Evolutionary conservation across 2,329 filamentous ascomycete genomes (phyloP), one percentile per base, ranked within the genome.

Genomic region (Colletotrichum sansevieriae): DNA sequence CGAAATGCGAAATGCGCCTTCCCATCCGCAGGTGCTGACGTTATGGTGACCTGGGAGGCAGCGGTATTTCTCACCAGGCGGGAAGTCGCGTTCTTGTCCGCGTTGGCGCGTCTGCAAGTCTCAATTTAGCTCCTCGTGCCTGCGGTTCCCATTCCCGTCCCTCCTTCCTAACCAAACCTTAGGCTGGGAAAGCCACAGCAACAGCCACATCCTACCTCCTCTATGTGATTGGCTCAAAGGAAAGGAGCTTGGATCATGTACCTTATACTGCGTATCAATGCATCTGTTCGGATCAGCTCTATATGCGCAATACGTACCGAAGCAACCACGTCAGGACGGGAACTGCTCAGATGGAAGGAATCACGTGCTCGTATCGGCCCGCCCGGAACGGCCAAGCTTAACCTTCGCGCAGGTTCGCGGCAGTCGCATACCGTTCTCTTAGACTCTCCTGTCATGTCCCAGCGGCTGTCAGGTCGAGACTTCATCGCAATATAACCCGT

Each of bases 121-220:
- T 41, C 41, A 58, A 58, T 58, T n/a, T 59, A 59, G 56, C 41
- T 35, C 37, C 33, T 56, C 56, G 57, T 51, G 57, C 57, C 57
- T 60, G 57, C 57, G 51, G 44, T 41, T 5, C 25, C 25, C 25
- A 25, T 51, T 41, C 57, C 20, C 57, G 43, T 29, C 13, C 25
- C 25, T 25, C 25, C 25, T 5, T 5, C 25, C 25, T 25, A 25
- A 25, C 25, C 25, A 25, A 25, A 25, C 25, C 25, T 25, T 8
- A 29, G 12, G 47, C 15, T 15, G 15, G 15, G 25, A 18, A 54
- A 54, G 49, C 49, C 29, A 54, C 29, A 35, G 49, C 15, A 35
- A 8, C 49, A 37, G 49, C 49, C 29, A 54, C 12, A 11, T 39
- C 7, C 35, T 5, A 13, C 35, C 4, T 39, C 12, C 37, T 10